Percentiles rank a stretch among this genome's conserved stretches.
Conservation (phyloP, 306 rosid species). For the Spatholobus suberectus region DNA sequence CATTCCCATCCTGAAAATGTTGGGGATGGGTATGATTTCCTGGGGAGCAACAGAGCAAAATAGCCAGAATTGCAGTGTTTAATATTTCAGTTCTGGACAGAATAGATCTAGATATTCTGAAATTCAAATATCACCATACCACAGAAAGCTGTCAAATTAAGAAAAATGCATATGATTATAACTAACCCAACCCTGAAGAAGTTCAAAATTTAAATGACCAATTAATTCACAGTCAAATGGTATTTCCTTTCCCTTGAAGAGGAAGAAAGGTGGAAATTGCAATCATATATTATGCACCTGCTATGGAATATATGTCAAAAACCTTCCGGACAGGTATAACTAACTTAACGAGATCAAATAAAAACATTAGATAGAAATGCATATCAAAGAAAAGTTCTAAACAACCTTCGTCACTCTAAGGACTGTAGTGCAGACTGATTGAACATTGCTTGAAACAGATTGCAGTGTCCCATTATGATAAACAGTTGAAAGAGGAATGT, state of each 20-base stretch:
- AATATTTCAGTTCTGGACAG: background rate
- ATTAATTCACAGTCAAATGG: slow-evolving; percentile 2
- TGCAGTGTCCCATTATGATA: slow-evolving; percentile 74
- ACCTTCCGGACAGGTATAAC: background rate
- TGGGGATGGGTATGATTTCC: background rate
- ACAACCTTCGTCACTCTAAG: slow-evolving; percentile 92
- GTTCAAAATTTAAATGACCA: background rate
- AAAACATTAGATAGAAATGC: slow-evolving; percentile 28
- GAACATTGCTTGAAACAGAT: slow-evolving; percentile 60
- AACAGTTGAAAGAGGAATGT: slow-evolving; percentile 69
- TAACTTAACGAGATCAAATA: slow-evolving; percentile 14
- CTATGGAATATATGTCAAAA: background rate
- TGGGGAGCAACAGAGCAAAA: background rate
- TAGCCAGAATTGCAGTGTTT: background rate
- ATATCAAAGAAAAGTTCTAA: slow-evolving; percentile 29
- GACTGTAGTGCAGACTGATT: slow-evolving; percentile 72
- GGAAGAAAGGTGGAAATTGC: background rate
- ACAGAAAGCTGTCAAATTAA: background rate
- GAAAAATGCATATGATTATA: background rate
- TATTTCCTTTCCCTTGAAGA: background rate
- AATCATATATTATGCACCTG: background rate
- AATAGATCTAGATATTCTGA: background rate
- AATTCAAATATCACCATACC: background rate
- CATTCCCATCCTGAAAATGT: background rate
- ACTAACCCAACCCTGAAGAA: background rate